Evolutionary conservation across 1,284 basidiomycete genomes (phyloP), one percentile per base, ranked within the genome.

Genomic region (Butyriboletus appendiculatus): DNA sequence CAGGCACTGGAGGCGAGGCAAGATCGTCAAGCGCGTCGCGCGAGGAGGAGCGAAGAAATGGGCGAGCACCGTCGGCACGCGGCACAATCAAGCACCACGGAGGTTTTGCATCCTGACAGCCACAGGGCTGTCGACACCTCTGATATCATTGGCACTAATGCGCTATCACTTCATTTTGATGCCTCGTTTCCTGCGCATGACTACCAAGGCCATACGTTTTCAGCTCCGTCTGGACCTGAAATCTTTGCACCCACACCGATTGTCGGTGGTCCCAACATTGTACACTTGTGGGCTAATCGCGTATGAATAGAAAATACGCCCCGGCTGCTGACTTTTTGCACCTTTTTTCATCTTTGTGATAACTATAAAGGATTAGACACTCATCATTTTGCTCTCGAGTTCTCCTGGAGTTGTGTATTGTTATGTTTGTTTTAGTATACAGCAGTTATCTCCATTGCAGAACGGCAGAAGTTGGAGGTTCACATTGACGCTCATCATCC

Each of bases 131-230:
- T 40, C 52, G 50, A 57, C 47, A 48, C 39, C 55, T 47, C 67
- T 52, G 59, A 63, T 52, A 59, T 67, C 41, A 52, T 52, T 34
- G 30, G 63, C 40, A 66, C 69, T 8, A 68, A 68, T 18, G 67
- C 67, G 52, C 56, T 68, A 65, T 72, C 70, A 42, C 67, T 68
- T 49, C 66, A 68, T 68, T 68, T 68, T 62, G 70, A 68, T 70
- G 67, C 68, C 68, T 71, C 67, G 48, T 59, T 67, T 55, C 58
- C 69, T 22, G 37, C 63, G 46, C 68, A 70, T 53, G 68, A 58
- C 50, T 55, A 62, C 37, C 52, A 44, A 45, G 34, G 28, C 30
- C 58, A 57, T 41, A 47, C 43, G 33, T 44, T 55, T 53, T 52
- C 62, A 48, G 53, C 44, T 41, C 53, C 66, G 24, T 70, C 64